Conservation (phyloP, 352 stramenopile genomes). For the Globisporangium cederbergense region DNA sequence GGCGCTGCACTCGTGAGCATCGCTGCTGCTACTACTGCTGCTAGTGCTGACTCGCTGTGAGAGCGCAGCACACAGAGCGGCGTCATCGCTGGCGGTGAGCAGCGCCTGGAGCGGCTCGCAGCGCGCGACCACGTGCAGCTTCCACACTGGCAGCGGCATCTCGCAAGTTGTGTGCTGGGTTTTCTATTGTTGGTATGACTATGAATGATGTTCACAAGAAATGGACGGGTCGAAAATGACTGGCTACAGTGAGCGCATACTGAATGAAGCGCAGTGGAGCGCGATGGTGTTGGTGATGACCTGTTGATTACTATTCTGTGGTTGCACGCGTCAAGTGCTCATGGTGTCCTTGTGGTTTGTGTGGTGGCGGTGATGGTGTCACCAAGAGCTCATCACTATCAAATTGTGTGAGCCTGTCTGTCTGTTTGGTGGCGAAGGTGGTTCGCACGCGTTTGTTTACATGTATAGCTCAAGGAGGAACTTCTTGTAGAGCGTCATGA, state of each 20-base stretch:
- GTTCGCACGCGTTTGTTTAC: conserved; percentile 26
- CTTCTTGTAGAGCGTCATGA: conserved; percentile 99
- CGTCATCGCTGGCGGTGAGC: conserved; percentile 22
- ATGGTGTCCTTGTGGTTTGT: too few species aligned
- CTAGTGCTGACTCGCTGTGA: background rate
- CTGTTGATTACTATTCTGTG: too few species aligned
- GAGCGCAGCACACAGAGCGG: conserved; percentile 17
- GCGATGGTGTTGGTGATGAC: too few species aligned
- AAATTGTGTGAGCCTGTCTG: too few species aligned
- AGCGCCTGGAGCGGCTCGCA: conserved; percentile 39
- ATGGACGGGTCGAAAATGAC: background rate
- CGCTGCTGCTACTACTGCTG: background rate
- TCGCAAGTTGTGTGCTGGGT: background rate
- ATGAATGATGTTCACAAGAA: background rate
- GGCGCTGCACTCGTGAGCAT: background rate
- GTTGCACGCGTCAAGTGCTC: too few species aligned
- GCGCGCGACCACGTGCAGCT: conserved; percentile 31
- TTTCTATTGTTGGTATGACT: background rate
- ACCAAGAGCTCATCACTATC: too few species aligned
- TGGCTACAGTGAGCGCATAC: background rate
- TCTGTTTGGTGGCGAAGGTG: too few species aligned
- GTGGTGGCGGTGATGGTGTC: too few species aligned
- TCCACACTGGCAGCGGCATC: conserved; percentile 26
- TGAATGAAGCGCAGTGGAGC: too few species aligned
- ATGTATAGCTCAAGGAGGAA: conserved; percentile 95